phyloP scores from a whole-genome alignment of 805 yeast genomes.

The Yamadazyma philogaea region DNA sequence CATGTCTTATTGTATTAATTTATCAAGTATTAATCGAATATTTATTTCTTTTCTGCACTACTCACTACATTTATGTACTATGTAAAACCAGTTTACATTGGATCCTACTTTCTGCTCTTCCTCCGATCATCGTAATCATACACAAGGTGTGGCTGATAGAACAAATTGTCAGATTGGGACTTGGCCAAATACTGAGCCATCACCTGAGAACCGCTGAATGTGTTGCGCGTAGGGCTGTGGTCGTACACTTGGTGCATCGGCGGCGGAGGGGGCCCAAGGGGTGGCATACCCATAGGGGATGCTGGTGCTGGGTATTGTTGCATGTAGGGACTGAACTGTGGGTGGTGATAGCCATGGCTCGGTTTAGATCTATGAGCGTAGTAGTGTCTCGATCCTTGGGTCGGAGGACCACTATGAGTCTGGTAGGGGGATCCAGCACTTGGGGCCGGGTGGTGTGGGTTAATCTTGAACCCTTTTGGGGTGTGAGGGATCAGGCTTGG shows the following conservation, averaged over 20 bases:
- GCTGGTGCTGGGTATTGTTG: conserved; percentile 6
- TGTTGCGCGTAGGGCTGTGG: conserved; percentile 6
- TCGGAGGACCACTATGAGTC: conserved; percentile 11
- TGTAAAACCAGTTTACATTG: conserved; percentile 11
- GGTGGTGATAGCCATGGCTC: conserved; percentile 7
- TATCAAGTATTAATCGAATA: not conserved
- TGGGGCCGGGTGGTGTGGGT: not conserved
- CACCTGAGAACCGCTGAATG: conserved; percentile 60
- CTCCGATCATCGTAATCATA: conserved; percentile 12
- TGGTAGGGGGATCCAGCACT: conserved; percentile 5
- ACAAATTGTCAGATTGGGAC: conserved; percentile 53
- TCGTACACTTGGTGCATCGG: conserved; percentile 7
- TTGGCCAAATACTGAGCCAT: conserved; percentile 80
- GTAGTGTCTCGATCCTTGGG: conserved; percentile 6
- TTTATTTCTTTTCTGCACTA: not conserved
- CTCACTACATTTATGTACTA: not conserved
- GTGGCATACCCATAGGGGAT: conserved; percentile 10
- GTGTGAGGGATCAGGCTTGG: conserved; percentile 6
- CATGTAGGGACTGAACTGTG: conserved; percentile 10
- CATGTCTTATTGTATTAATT: too few species aligned
- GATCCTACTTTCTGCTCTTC: conserved; percentile 4
- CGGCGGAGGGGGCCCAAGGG: conserved; percentile 12
- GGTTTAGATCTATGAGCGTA: conserved; percentile 9
- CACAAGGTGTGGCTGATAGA: conserved; percentile 38
- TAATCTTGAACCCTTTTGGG: conserved; percentile 7